Conservation (phyloP, 768 basidiomycete genomes). For the Phlebiopsis gigantea region DNA sequence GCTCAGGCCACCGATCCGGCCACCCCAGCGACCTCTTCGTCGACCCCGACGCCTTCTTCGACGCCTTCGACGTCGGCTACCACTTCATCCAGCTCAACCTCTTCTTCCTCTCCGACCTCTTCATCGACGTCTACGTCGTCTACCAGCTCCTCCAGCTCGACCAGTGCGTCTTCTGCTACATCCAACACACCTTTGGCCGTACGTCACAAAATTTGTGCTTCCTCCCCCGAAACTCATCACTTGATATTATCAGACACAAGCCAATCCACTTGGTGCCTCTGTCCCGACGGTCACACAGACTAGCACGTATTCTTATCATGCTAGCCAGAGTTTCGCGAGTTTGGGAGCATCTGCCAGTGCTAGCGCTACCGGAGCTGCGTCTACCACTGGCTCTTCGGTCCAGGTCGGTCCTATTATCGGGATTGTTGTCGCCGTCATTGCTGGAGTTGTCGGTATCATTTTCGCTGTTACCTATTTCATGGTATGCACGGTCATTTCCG, state of each 20-base stretch:
- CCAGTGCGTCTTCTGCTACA: background rate
- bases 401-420: conserved; percentile 21
- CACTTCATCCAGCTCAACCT: background rate
- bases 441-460: conserved; percentile 28
- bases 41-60: background rate
- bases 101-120: background rate
- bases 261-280: background rate
- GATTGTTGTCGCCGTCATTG: conserved; percentile 29
- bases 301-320: background rate
- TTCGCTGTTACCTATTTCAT: conserved; percentile 31
- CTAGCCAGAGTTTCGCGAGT: background rate
- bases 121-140: background rate
- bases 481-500: conserved; percentile 19
- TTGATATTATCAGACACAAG: background rate
- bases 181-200: background rate
- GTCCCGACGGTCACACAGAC: background rate
- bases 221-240: background rate
- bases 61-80: background rate
- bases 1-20: background rate
- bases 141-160: background rate
- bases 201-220: background rate
- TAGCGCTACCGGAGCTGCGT: conserved; percentile 20
- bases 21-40: background rate
- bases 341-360: background rate
- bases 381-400: background rate